Evolutionary conservation across 257 asterid species (phyloP), one percentile per base, ranked within the genome.

Genomic region (Vinca minor): DNA sequence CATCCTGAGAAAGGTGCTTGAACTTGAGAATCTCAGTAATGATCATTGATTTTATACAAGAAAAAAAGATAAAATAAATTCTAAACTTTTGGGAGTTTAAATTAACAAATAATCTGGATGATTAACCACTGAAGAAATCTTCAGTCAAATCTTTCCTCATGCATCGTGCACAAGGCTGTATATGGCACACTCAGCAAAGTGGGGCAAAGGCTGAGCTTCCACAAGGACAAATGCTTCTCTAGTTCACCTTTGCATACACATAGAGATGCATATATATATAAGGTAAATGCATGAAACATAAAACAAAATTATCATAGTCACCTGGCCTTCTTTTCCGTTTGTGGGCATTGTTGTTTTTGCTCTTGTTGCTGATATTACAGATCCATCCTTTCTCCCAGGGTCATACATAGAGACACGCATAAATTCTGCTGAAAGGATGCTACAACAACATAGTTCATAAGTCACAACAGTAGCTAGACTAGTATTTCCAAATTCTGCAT

Each of bases 371-470:
- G 78, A 78, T 45, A 68, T 57, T 57, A 74, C 61, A 77, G 85
- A 73, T 64, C 69, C 76, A 83, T 79, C 87, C 71, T 75, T 46
- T 63, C 64, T 73, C 57, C 80, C 97, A 76, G 77, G 71, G 55
- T 85, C 95, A 63, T 76, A 93, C 72, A 81, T 65, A 72, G 98
- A 85, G 59, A 85, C 82, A 62, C 83, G 94, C 76, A 87, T 73
- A 83, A 92, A 92, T 76, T 92, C 98, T 82, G 96, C 97, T 85
- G 98, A 92, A 81, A 92, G 98, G 86, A 92, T 85, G 92, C 98
- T 92, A 89, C 96, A 92, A 86, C 74, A 89, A 79, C 82, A 84
- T 79, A 85, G 86, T 62, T 78, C 83, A 29, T 83, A 71, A 87
- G 92, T 84, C 84, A 83, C 78, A 71, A 77, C 64, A 74, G 67